These are phyloP conservation scores for Scedosporium apiospermum DNA, from an alignment of 2,329 filamentous ascomycete species.

Conservation along the genomic window DNA sequence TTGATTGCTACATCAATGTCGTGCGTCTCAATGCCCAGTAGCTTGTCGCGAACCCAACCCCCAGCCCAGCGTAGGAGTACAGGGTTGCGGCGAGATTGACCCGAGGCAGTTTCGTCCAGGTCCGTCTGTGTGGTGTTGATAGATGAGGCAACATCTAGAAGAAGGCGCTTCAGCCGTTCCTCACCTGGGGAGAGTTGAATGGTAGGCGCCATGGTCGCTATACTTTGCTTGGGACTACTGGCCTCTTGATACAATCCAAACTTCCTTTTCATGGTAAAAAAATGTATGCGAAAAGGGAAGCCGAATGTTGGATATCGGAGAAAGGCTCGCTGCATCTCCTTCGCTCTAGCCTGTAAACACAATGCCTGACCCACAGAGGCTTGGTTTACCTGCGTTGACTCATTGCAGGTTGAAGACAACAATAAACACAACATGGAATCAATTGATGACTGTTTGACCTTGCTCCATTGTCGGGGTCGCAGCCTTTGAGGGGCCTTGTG, in stretches of 20 bases:
- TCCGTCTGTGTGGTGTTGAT: conserved; percentile 36
- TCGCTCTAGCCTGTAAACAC: not conserved
- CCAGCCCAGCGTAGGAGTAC: conserved; percentile 69
- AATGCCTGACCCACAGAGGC: too few relatives aligned
- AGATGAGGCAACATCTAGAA: conserved; percentile 71
- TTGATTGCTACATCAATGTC: conserved; percentile 85
- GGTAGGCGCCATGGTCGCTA: conserved; percentile 8
- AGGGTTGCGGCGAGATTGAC: conserved; percentile 24
- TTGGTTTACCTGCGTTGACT: too few relatives aligned
- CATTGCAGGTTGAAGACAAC: too few relatives aligned
- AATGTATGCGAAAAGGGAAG: not conserved
- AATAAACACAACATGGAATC: too few relatives aligned
- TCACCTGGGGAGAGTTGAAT: conserved; percentile 60
- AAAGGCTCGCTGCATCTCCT: not conserved
- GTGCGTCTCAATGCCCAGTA: conserved; percentile 61
- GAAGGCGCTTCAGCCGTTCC: conserved; percentile 59
- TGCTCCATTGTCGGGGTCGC: too few relatives aligned
- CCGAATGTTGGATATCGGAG: not conserved
- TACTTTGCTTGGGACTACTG: not conserved
- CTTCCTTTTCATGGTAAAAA: conserved; percentile 2
- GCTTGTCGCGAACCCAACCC: conserved; percentile 81
- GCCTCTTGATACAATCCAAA: not conserved
- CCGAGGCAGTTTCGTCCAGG: conserved; percentile 31
- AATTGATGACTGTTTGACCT: too few relatives aligned
- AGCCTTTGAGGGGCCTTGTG: too few relatives aligned